Percentiles rank a stretch among this genome's conserved stretches.
Conservation (phyloP, 768 basidiomycete species). For the Amanita fuliginea region DNA sequence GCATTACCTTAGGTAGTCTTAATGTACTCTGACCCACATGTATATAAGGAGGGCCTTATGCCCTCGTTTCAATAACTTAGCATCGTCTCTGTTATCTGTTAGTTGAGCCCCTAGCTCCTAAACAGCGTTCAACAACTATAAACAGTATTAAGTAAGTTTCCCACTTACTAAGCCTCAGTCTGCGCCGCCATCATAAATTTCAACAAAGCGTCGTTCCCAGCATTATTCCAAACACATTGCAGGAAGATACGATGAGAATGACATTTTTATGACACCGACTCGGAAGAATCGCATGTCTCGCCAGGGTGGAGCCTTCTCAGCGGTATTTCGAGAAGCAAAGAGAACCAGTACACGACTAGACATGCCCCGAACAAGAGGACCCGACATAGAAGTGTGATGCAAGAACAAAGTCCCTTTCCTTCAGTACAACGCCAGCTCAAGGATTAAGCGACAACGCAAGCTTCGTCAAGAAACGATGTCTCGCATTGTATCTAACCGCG, state of each 20-base stretch:
- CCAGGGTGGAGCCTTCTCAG: not conserved
- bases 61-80: too few species aligned
- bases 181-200: too few species aligned
- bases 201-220: not conserved
- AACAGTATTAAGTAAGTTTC: too few species aligned
- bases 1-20: too few species aligned
- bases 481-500: not conserved
- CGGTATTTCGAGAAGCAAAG: not conserved
- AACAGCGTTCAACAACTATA: too few species aligned
- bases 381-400: not conserved
- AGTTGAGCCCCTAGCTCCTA: too few species aligned
- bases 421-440: constrained; percentile 4
- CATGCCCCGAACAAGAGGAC: not conserved
- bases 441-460: constrained; percentile 4
- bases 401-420: not conserved
- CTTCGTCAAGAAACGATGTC: constrained; percentile 2
- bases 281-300: not conserved
- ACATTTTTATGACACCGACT: not conserved
- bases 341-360: not conserved
- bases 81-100: too few species aligned
- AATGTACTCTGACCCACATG: too few species aligned
- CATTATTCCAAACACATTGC: not conserved
- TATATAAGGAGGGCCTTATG: too few species aligned
- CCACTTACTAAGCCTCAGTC: too few species aligned
- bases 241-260: not conserved